A percentile compares a stretch with the other conserved stretches of the same genome.
These are phyloP conservation scores for Hordeum pubiflorum DNA, from an alignment of 202 grass and related monocot species.

Conservation along the genomic window DNA sequence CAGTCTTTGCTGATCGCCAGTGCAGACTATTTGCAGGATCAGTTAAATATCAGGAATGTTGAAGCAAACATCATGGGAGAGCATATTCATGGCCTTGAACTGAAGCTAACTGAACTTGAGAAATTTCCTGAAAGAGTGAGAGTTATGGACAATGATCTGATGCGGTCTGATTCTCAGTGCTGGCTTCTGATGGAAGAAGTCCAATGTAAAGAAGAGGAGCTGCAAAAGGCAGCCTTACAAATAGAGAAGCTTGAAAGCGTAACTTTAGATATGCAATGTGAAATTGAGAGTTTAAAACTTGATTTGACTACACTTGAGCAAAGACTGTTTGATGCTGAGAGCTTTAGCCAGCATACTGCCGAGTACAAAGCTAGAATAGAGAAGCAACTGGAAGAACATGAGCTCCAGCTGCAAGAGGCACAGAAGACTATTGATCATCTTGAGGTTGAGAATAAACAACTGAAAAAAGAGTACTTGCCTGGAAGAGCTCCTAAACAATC, in stretches of 20 bases:
- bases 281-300: constrained; percentile 97
- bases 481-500: constrained; percentile 32
- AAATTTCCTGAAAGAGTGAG: constrained; percentile 65
- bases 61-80: constrained; percentile 88
- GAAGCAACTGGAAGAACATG: constrained; percentile 29
- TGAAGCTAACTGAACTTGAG: constrained; percentile 72
- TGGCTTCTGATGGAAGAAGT: constrained; percentile 69
- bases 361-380: constrained; percentile 29
- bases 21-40: constrained; percentile 95
- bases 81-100: constrained; percentile 78
- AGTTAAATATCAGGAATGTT: constrained; percentile 72
- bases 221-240: constrained; percentile 54
- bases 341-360: constrained; percentile 30
- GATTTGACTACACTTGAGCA: constrained; percentile 80
- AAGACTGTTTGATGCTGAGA: constrained; percentile 49
- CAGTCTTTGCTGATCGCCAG: constrained; percentile 32
- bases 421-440: constrained; percentile 41
- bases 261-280: constrained; percentile 84
- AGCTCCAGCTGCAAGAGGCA: constrained; percentile 39
- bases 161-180: constrained; percentile 57
- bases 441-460: constrained; percentile 55
- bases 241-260: constrained; percentile 66
- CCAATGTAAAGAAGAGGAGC: constrained; percentile 60
- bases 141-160: constrained; percentile 46
- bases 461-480: constrained; percentile 40